Evolutionary conservation across 169 alveolate genomes (phyloP), one percentile per base, ranked within the genome.

Genomic region (Plasmodium blacklocki): DNA sequence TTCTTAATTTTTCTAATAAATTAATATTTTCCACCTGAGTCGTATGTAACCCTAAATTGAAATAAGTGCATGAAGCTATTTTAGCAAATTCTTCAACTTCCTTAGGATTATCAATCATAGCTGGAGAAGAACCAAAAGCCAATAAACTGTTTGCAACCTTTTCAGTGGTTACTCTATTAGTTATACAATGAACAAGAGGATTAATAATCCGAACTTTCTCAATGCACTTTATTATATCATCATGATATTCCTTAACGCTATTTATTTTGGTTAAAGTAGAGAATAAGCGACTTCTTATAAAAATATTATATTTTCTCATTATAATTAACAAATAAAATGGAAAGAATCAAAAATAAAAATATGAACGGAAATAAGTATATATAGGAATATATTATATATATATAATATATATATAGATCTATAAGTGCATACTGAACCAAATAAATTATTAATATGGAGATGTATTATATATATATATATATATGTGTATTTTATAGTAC

Each of bases 81-180:
- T 32, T 8, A 9, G 86, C 85, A 85, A 85, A 68, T 58, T 85
- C 60, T 58, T 85, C 67, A 15, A 85, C 91, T 52, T 85, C 91
- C 19, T 85, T 60, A 2, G 91, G 91, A 32, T 85, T 85, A 59
- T 85, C 91, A 45, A 85, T 85, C 91, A 85, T 71, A 11, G 91
- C 86, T n/a, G 86, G 91, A 29, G 91, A 71, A 1, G 86, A 39
- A 12, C 86, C 86, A 85, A 85, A 85, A 18, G 91, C 91, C 14
- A 85, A 11, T 47, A 85, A 68, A 70, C 86, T 85, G 66, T 68
- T 85, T 70, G 91, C 86, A 1, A 85, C 67, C 58, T 85, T 85
- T 85, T 85, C 87, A 8, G 91, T 68, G 21, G 86, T 85, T 70
- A 85, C 91, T 71, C 86, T 56, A 66, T 70, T 85, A 6, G 91